Evolutionary conservation across 1,284 basidiomycete genomes (phyloP).

Genomic region (Rhodotorula glutinis): DNA sequence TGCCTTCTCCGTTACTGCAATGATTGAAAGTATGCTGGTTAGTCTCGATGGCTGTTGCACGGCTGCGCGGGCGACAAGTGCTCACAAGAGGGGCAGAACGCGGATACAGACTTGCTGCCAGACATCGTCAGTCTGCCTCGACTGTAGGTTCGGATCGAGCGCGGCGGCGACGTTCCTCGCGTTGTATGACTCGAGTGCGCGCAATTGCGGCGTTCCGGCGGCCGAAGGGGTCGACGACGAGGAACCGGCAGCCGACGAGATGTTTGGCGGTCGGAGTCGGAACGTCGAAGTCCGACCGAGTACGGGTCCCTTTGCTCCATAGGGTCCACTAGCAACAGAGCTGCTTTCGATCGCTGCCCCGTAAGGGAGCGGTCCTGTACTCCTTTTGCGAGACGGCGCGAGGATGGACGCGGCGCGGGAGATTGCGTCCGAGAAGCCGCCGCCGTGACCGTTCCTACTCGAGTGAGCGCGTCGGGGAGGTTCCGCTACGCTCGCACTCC

Average conservation of each 20-base stretch:
- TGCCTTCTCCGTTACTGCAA: slow-evolving; percentile 80
- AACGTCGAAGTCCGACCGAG: background rate
- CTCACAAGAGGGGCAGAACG: slow-evolving; percentile 39
- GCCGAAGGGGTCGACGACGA: too few species aligned
- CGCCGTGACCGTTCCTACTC: background rate
- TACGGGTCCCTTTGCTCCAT: background rate
- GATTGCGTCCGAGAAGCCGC: background rate
- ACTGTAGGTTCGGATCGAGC: slow-evolving; percentile 25
- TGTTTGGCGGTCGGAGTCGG: background rate
- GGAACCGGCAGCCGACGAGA: background rate
- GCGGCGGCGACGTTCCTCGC: slow-evolving; percentile 32
- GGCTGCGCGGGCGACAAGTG: background rate
- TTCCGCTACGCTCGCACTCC: too few species aligned
- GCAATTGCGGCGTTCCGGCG: slow-evolving; percentile 1
- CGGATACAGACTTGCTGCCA: slow-evolving; percentile 39
- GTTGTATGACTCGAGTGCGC: slow-evolving; percentile 24
- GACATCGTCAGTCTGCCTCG: slow-evolving; percentile 29
- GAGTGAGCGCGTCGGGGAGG: too few species aligned
- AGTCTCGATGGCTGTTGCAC: background rate
- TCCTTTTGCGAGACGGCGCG: background rate
- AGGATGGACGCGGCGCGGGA: background rate
- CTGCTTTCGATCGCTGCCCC: background rate
- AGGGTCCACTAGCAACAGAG: background rate
- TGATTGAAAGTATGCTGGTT: background rate
- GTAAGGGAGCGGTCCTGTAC: background rate